Conservation (phyloP, 1,139 yeast genomes). For the Saccharomyces hybrid region DNA sequence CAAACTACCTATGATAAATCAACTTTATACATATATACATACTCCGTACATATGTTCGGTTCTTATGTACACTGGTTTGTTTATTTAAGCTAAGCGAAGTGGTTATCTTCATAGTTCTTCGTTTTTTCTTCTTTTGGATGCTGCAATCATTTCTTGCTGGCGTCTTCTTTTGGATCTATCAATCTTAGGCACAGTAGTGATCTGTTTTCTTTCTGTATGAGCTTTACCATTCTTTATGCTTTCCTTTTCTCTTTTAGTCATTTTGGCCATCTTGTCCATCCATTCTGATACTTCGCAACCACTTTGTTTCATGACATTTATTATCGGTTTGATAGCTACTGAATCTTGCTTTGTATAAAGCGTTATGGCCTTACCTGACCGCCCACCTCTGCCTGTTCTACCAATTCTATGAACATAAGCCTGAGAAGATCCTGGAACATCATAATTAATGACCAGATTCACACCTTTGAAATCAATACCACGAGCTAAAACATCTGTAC, state of each 20-base stretch:
- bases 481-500: slow-evolving; percentile 92
- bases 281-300: slow-evolving; percentile 70
- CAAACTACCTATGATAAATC: not conserved
- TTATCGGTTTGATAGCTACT: slow-evolving; percentile 66
- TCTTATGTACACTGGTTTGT: not conserved
- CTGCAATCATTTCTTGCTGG: slow-evolving; percentile 66
- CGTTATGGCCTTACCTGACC: slow-evolving; percentile 78
- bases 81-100: not conserved
- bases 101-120: not conserved
- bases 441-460: slow-evolving; percentile 88
- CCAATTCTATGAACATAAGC: slow-evolving; percentile 97
- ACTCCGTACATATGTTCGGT: not conserved
- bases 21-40: not conserved
- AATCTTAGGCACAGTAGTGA: slow-evolving; percentile 78
- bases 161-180: slow-evolving; percentile 58
- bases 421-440: slow-evolving; percentile 90
- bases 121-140: slow-evolving; percentile 57
- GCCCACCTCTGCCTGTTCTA: slow-evolving; percentile 96
- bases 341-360: slow-evolving; percentile 88
- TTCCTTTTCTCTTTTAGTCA: slow-evolving; percentile 60
- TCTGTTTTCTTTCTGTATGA: slow-evolving; percentile 46
- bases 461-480: slow-evolving; percentile 98
- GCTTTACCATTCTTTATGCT: slow-evolving; percentile 48
- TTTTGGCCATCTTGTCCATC: slow-evolving; percentile 72
- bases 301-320: slow-evolving; percentile 91